Conservation (phyloP, 805 yeast species). For the Lachancea thermotolerans region DNA sequence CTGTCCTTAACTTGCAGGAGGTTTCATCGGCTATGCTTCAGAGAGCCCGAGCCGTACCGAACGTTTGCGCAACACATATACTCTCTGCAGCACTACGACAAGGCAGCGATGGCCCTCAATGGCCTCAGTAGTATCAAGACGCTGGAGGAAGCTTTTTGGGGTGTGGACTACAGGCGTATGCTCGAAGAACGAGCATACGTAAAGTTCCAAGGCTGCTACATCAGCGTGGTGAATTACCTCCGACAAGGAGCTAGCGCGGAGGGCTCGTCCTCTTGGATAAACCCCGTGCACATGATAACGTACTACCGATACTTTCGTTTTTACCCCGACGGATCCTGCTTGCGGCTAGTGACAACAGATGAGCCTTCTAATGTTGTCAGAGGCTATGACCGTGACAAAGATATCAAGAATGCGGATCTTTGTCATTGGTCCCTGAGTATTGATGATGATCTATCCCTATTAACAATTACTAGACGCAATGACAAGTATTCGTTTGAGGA, state of each 20-base stretch:
- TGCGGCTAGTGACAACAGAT: conserved; percentile 60
- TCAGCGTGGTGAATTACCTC: conserved; percentile 76
- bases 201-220: conserved; percentile 71
- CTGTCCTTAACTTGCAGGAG: conserved; percentile 54
- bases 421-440: conserved; percentile 56
- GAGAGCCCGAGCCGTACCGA: conserved; percentile 44
- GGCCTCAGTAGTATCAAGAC: conserved; percentile 31
- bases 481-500: conserved; percentile 58
- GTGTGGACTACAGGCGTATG: conserved; percentile 34
- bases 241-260: conserved; percentile 75
- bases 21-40: conserved; percentile 52
- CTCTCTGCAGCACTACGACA: conserved; percentile 47
- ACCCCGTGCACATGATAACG: conserved; percentile 77
- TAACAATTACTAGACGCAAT: conserved; percentile 52
- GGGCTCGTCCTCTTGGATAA: conserved; percentile 57
- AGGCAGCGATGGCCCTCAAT: conserved; percentile 35
- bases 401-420: conserved; percentile 33
- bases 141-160: conserved; percentile 37
- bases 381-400: conserved; percentile 34
- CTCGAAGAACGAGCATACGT: conserved; percentile 59
- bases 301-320: conserved; percentile 83
- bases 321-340: conserved; percentile 67
- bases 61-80: conserved; percentile 45
- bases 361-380: conserved; percentile 70
- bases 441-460: conserved; percentile 44